Evolutionary conservation across 768 basidiomycete species (phyloP), one percentile per base, ranked within the genome.

Genomic region (Xanthoconium stramineum): DNA sequence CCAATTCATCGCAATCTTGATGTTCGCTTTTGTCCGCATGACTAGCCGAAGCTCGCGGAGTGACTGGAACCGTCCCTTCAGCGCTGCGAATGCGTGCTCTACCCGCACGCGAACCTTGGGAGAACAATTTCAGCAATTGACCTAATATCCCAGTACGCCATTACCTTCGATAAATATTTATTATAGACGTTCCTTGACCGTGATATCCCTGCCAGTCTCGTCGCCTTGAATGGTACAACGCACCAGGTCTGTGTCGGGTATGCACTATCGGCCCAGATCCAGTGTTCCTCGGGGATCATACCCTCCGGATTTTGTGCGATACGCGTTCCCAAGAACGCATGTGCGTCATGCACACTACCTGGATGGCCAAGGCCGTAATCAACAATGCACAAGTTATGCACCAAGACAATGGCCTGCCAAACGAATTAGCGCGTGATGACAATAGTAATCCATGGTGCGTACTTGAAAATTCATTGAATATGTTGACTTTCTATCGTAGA

Each of bases 321-420:
- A 2, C 6, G 9, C 9, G 15, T 29, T 29, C 7, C 28, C 7
- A 15, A 15, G 28, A 44, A 44, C 7, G 28, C n/a, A 47, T 33
- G 12, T 5, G 37, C 17, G 24, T 53, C 29, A 38, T n/a, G n/a
- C n/a, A n/a, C n/a, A n/a, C n/a, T n/a, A n/a, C n/a, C n/a, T n/a
- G n/a, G n/a, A n/a, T n/a, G 35, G 5, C 54, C 54, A 19, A 55
- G 24, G 1, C 40, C 42, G 38, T 55, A 55, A 15, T 55, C 48
- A n/a, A 49, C 29, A 5, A 53, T 47, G 4, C 2, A 1, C 3
- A 53, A 20, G 14, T 54, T 48, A 19, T 54, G 38, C 0, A 38
- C 15, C 46, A 48, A 35, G 5, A 54, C 13, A 15, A 24, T 39
- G 15, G 24, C 24, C 24, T 24, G 24, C 24, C 24, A 24, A 24